Conservation (phyloP, 202 grass and related monocot species). For the Miscanthus sacchariflorus region DNA sequence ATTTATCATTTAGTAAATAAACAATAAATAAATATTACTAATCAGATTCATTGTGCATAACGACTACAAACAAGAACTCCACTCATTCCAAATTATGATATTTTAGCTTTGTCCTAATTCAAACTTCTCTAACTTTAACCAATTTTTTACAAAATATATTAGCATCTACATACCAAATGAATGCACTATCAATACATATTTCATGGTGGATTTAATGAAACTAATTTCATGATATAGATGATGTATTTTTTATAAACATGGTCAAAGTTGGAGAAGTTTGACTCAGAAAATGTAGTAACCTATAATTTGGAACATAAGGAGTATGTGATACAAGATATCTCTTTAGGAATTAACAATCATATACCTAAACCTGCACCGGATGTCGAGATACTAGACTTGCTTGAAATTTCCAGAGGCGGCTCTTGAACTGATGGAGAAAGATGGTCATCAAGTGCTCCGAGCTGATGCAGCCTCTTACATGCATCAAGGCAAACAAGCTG, state of each 20-base stretch:
- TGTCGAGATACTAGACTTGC: conserved; percentile 26
- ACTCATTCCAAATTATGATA: not conserved
- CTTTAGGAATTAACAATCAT: conserved; percentile 38
- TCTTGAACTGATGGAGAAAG: conserved; percentile 62
- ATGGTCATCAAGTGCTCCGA: conserved; percentile 72
- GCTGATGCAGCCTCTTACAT: conserved; percentile 84
- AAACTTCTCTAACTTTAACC: not conserved
- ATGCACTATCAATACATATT: not conserved
- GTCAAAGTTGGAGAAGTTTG: not conserved
- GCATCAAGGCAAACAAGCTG: conserved; percentile 86
- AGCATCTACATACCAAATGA: not conserved
- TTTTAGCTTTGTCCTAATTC: not conserved
- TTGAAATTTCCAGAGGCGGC: conserved; percentile 37
- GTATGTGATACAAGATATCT: conserved; percentile 19
- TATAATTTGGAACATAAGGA: not conserved
- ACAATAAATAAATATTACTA: conserved; percentile 19
- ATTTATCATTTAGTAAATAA: conserved; percentile 29
- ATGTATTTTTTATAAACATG: not conserved
- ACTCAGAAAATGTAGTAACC: not conserved
- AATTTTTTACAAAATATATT: not conserved
- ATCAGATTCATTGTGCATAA: conserved; percentile 3
- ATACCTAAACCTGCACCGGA: conserved; percentile 68
- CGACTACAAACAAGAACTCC: not conserved
- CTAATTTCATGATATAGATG: not conserved
- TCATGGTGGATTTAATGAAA: not conserved